phyloP scores from a whole-genome alignment of 768 basidiomycete species.

The Hortiboletus flavorubellus region DNA sequence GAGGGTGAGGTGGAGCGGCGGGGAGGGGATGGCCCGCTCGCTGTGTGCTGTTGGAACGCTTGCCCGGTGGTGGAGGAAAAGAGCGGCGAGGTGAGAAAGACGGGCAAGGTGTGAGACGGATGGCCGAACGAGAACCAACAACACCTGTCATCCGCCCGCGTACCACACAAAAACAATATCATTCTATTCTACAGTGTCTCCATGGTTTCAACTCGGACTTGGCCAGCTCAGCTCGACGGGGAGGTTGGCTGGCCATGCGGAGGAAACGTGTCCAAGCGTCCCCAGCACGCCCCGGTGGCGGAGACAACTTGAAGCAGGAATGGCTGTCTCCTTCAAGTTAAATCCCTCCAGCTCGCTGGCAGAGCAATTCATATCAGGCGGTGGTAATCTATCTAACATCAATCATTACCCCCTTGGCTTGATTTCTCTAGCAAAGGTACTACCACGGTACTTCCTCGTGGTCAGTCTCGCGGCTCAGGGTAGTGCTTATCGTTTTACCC shows the following conservation, averaged over 20 bases:
- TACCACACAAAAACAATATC: not conserved
- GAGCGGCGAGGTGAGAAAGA: slow-evolving; percentile 17
- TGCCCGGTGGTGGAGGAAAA: slow-evolving; percentile 5
- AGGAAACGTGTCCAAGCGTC: slow-evolving; percentile 3
- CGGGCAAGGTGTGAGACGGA: slow-evolving; percentile 12
- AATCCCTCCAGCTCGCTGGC: not conserved
- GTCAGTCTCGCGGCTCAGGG: slow-evolving; percentile 1
- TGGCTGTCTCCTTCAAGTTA: not conserved
- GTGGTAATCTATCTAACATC: not conserved
- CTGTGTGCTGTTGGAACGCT: not conserved
- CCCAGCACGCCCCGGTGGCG: not conserved
- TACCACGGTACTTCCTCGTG: not conserved
- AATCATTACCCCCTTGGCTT: too few species aligned
- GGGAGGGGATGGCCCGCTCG: slow-evolving; percentile 1
- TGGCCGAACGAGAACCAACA: not conserved
- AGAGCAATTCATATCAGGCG: slow-evolving; percentile 5
- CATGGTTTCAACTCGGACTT: not conserved
- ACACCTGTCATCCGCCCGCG: slow-evolving; percentile 16
- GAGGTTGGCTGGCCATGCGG: slow-evolving; percentile 8
- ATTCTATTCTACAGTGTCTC: not conserved
- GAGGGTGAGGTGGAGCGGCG: not conserved
- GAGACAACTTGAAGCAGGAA: not conserved
- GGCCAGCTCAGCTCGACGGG: not conserved
- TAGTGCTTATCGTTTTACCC: not conserved
- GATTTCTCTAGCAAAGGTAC: not conserved